These are phyloP conservation scores for Ustilago loliicola DNA, from an alignment of 1,284 basidiomycete genomes.

Conservation along the genomic window DNA sequence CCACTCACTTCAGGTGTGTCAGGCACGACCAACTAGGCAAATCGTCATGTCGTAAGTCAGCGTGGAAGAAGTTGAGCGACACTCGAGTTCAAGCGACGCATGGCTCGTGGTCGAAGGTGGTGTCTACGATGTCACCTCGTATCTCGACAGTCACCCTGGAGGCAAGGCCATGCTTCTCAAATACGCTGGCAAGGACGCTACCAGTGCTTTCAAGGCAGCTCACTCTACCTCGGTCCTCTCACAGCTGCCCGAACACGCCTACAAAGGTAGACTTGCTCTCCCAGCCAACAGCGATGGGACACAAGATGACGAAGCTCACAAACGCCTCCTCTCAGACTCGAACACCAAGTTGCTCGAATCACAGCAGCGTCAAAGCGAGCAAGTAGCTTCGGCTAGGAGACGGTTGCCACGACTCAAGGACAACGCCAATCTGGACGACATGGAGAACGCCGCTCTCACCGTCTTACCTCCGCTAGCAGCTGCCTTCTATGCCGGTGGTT, in stretches of 20 bases:
- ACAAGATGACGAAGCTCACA: not conserved
- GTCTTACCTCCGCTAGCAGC: constrained; percentile 11
- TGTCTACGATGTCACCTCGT: constrained; percentile 77
- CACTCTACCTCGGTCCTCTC: constrained; percentile 9
- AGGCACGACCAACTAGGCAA: no score
- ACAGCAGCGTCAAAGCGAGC: constrained; percentile 8
- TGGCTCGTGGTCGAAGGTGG: constrained; percentile 61
- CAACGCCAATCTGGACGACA: constrained; percentile 11
- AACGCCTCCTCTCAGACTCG: constrained; percentile 4
- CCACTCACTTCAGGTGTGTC: no score
- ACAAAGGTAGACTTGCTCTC: constrained; percentile 3
- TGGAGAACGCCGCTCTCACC: constrained; percentile 8
- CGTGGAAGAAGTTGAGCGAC: constrained; percentile 5
- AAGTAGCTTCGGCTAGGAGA: not conserved
- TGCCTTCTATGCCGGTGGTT: constrained; percentile 13
- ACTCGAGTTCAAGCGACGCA: constrained; percentile 17
- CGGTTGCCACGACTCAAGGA: constrained; percentile 13
- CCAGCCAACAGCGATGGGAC: not conserved
- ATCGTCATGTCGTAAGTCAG: constrained; percentile 2
- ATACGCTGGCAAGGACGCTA: constrained; percentile 84
- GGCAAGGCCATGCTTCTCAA: constrained; percentile 81
- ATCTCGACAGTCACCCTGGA: constrained; percentile 82
- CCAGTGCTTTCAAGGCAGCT: constrained; percentile 76
- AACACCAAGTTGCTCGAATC: constrained; percentile 7
- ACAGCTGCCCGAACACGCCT: constrained; percentile 9